Base-by-base conservation (phyloP, 495 filamentous ascomycete genomes). In the Talaromyces nanjingensis region DNA sequence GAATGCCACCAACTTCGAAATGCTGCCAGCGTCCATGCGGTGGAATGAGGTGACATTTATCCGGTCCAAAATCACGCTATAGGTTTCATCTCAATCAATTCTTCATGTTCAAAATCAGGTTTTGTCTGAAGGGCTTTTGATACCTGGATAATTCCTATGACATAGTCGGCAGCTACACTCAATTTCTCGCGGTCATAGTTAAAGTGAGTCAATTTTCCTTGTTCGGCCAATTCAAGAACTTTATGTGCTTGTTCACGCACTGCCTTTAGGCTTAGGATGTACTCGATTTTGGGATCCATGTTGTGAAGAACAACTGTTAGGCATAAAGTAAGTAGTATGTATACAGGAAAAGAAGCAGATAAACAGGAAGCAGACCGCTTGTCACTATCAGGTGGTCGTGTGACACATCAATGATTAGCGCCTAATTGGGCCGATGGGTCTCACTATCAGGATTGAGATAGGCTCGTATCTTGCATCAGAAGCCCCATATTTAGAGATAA, bases 21-120 rank as follows among this genome's bases (percentile, higher is more conserved):
- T 96, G 92, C 74, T 96, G 92, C 85, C 92, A 92, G 34, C 92
- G 83, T 57, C 92, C 92, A 70, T 96, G 91, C 11, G 88, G 85
- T 3, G 92, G 92, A 39, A 78, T 78, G 1, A 65, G 59, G 52
- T 83, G 62, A 65, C 81, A 86, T 45, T 63, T 67, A 65, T 83
- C 76, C 0, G 83, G 82, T 24, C 79, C 81, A 65, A 79, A 84
- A 68, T 86, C 83, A 59, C 83, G 74, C 42, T 45, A 45, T 37
- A 37, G 1, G 11, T 37, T 45, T 45, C 42, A n/a, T 18, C 3
- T 45, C 6, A 45, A 7, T 45, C 14, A 45, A 16, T 45, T 45
- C 22, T 24, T 2, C 22, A 24, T 24, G 22, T 24, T 24, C 22
- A 24, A 24, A 24, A 24, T 24, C 22, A 24, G 22, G 22, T 24